Percentiles rank a stretch among this genome's conserved stretches.
Evolutionary conservation across 208 protist genomes (phyloP).

Genomic region (Tritrichomonas foetus): DNA sequence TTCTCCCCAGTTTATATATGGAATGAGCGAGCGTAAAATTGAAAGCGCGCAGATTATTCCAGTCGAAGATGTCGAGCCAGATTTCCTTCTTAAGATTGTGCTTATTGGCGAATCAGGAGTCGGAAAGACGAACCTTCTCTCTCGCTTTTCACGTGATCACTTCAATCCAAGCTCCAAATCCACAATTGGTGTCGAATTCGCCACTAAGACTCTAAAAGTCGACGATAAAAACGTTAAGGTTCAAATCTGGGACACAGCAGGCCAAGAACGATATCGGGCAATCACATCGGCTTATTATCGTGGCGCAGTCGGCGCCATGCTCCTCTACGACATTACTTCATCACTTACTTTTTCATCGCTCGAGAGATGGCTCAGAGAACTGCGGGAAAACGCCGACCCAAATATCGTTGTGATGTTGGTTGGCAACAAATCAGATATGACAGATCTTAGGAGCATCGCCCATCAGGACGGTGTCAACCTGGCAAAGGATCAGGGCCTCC

Average conservation of each 20-base stretch:
- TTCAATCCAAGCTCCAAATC: slow-evolving; percentile 51
- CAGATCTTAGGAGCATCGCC: no score
- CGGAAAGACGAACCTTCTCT: slow-evolving; percentile 61
- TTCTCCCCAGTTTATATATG: no score
- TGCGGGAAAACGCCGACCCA: neutral
- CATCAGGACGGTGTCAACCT: no score
- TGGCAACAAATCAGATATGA: slow-evolving; percentile 98
- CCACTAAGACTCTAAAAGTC: slow-evolving; percentile 50
- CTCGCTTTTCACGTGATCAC: slow-evolving; percentile 54
- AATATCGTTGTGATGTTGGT: slow-evolving; percentile 76
- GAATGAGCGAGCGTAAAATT: no score
- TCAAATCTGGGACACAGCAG: slow-evolving; percentile 57
- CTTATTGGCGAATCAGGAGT: slow-evolving; percentile 56
- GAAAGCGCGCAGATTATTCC: no score
- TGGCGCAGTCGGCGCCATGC: neutral
- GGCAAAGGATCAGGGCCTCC: no score
- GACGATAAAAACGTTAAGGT: slow-evolving; percentile 54
- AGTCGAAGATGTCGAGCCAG: neutral
- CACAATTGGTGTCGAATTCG: slow-evolving; percentile 65
- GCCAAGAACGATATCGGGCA: neutral
- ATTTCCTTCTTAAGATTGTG: slow-evolving; percentile 52
- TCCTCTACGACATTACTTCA: neutral
- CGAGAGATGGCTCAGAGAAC: neutral
- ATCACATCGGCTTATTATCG: neutral
- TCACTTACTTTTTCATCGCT: neutral